Base-by-base conservation (phyloP, 192 early-diverging fungal genomes). In the Gaertneriomyces sp. region DNA sequence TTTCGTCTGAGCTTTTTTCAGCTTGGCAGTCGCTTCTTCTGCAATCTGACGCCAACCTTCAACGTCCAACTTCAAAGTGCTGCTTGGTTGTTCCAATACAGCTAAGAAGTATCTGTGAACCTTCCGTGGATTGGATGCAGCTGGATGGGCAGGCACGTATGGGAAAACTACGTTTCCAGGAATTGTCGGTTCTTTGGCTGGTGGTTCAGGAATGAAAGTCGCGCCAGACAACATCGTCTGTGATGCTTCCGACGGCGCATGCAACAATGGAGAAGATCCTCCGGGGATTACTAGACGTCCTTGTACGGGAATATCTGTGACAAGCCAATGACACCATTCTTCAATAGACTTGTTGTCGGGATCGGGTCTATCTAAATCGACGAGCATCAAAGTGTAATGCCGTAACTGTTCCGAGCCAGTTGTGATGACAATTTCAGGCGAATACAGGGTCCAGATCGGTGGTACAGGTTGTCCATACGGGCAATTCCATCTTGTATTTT, bases 311-410 rank as follows among this genome's bases (percentile, higher is more conserved):
- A 83, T 80, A 64, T 78, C 77, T 12, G 76, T 78, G 44, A 78
- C 51, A n/a, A 81, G 69, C 81, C 81, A 83, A 51, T 83, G 81
- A 60, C 76, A 79, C 79, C 79, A 83, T 58, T 83, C 73, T n/a
- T 83, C 77, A 42, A 66, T 76, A 6, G 71, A 69, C 12, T 69
- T 38, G 14, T 49, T 54, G 3, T 74, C 68, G n/a, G 64, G 64
- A 47, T 73, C 63, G 42, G 71, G 71, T 10, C 74, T 61, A 54
- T 82, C 79, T 39, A 82, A 19, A 52, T 81, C 81, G 25, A 72
- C 61, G 47, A 81, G 33, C 46, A 72, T 46, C 2, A 83, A 43
- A 11, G 81, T 73, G 58, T 69, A 82, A 47, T 58, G 54, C 41
- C 65, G 53, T 7, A 67, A 44, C 4, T 52, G 20, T 19, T 66